A percentile compares a stretch with the other conserved stretches of the same genome.
Conservation (phyloP, 352 stramenopile genomes). For the Stramenopiles sp. region DNA sequence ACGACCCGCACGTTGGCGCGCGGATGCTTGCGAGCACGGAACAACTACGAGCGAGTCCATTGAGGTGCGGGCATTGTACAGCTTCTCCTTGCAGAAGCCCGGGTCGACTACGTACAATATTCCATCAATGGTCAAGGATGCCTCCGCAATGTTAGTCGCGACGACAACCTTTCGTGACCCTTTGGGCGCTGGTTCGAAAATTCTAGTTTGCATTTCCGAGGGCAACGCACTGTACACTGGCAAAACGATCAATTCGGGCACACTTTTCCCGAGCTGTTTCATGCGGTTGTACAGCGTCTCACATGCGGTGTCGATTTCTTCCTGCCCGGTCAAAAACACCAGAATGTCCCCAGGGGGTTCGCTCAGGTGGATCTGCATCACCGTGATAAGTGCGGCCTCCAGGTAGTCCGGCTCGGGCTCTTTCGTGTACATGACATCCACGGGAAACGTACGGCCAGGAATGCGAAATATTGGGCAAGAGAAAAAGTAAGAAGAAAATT, state of each 20-base stretch:
- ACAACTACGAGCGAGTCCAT: conserved; percentile 98
- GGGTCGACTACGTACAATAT: conserved; percentile 74
- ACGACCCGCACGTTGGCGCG: conserved; percentile 83
- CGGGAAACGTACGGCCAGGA: conserved; percentile 86
- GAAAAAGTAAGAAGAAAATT: conserved; percentile 94
- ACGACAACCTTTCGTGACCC: conserved; percentile 92
- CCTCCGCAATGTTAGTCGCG: conserved; percentile 99
- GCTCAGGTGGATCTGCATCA: conserved; percentile 97
- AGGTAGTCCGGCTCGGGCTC: conserved; percentile 94
- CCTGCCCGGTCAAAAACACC: conserved; percentile 93
- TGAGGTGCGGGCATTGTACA: conserved; percentile 93
- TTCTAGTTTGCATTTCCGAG: conserved; percentile 94
- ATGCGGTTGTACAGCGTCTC: conserved; percentile 93
- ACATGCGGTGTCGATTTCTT: conserved; percentile 81
- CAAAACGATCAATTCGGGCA: conserved; percentile 90
- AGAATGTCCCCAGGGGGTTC: conserved; percentile 94
- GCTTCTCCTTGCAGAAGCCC: conserved; percentile 94
- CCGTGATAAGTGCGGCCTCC: conserved; percentile 85
- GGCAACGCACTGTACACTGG: conserved; percentile 92
- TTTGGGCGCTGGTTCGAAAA: conserved; percentile 88
- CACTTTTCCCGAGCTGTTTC: conserved; percentile 81
- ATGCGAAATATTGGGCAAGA: conserved; percentile 95
- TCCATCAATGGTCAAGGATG: conserved; percentile 96
- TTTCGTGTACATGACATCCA: conserved; percentile 95
- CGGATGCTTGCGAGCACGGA: conserved; percentile 91